These are phyloP conservation scores for Phytophthora parvispora DNA, from an alignment of 352 stramenopile genomes.

Conservation along the genomic window DNA sequence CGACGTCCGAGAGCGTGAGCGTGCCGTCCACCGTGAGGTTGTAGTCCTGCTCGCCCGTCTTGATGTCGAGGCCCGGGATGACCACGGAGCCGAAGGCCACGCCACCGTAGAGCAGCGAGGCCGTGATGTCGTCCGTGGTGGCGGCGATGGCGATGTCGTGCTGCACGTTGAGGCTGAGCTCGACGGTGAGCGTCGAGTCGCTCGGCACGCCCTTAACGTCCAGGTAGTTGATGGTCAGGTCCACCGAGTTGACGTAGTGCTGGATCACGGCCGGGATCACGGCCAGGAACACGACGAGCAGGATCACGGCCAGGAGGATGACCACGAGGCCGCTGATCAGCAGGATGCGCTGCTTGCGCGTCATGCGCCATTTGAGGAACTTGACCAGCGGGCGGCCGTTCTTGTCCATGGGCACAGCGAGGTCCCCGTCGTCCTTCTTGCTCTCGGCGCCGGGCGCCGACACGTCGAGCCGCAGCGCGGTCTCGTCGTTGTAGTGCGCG, in stretches of 20 bases:
- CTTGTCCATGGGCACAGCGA: constrained; percentile 21
- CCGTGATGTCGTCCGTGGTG: constrained; percentile 62
- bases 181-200: constrained; percentile 48
- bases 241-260: constrained; percentile 64
- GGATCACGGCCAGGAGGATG: constrained; percentile 47
- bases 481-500: constrained; percentile 39
- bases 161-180: constrained; percentile 65
- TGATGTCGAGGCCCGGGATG: constrained; percentile 63
- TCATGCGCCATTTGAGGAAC: constrained; percentile 68
- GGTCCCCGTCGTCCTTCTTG: constrained; percentile 47
- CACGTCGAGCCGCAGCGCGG: constrained; percentile 35
- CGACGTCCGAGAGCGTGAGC: constrained; percentile 46
- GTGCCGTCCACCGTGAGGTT: constrained; percentile 58
- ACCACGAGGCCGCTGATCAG: constrained; percentile 53
- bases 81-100: constrained; percentile 55
- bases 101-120: constrained; percentile 52
- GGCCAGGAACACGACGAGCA: constrained; percentile 76
- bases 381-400: constrained; percentile 36
- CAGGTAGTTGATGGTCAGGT: constrained; percentile 72
- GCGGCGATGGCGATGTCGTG: constrained; percentile 54
- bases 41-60: constrained; percentile 56
- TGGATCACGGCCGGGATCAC: constrained; percentile 71
- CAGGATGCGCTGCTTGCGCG: constrained; percentile 59
- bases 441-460: constrained; percentile 31
- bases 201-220: constrained; percentile 60